Evolutionary conservation across 768 basidiomycete genomes (phyloP), one percentile per base, ranked within the genome.

Genomic region (Harrya chromipes): DNA sequence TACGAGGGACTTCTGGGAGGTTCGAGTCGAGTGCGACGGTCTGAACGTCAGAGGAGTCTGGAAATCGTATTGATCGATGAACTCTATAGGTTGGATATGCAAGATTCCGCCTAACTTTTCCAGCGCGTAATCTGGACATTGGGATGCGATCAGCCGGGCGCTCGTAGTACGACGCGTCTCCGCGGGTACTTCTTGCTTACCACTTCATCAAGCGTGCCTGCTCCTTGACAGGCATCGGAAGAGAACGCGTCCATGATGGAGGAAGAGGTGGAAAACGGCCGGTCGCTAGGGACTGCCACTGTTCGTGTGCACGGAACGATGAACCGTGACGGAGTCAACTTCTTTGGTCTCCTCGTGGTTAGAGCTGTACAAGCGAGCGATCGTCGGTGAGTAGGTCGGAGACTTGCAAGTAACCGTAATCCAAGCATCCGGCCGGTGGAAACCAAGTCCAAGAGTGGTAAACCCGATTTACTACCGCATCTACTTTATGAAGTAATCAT

Each of bases 1-100:
- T 38, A 11, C 27, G 46, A 11, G 70, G 64, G 17, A 68, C 44
- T 11, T 62, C 52, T 21, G 67, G 68, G 34, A 68, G 35, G 33
- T 33, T 16, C 14, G 16, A 7, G 17, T 40, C 45, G 13, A 34
- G 20, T 10, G n/a, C 41, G 13, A 29, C 6, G 16, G 52, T 50
- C 24, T 62, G 60, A 14, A 61, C 21, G 1, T 62, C 53, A 9
- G 46, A 49, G 19, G 62, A 50, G 19, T 46, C 64, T 64, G 49
- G 13, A 24, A 2, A 16, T 33, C 8, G 14, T 14, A 38, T 52
- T 14, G 38, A 44, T 42, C 27, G 13, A 44, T 48, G 4, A 50
- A 41, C 24, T 14, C 16, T 43, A 17, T 13, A 9, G 14, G 34
- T 34, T 16, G 0, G 12, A 16, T n/a, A 11, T 7, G 8, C 14